Conservation (phyloP, 1,284 basidiomycete species). For the Schizopora paradoxa region DNA sequence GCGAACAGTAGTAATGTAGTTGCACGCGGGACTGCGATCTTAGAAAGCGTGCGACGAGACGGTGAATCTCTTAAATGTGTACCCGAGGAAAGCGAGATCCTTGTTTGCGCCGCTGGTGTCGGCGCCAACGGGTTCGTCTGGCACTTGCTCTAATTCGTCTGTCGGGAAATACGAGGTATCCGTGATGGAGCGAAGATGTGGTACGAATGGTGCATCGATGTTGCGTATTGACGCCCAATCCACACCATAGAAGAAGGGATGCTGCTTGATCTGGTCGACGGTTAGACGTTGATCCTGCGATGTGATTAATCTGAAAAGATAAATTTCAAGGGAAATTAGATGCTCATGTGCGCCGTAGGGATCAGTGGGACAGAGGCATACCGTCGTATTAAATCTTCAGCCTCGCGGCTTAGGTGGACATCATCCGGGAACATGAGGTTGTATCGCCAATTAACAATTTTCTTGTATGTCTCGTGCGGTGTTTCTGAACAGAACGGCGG, state of each 20-base stretch:
- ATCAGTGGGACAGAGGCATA: constrained; percentile 28
- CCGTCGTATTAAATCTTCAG: constrained; percentile 87
- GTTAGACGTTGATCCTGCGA: constrained; percentile 76
- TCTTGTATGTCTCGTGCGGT: constrained; percentile 97
- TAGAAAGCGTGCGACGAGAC: constrained; percentile 19
- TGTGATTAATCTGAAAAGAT: constrained; percentile 61
- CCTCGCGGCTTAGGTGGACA: constrained; percentile 88
- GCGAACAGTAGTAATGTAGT: no score
- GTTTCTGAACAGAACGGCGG: constrained; percentile 98
- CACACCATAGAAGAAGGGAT: constrained; percentile 50
- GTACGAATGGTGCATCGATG: constrained; percentile 64
- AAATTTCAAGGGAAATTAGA: background rate
- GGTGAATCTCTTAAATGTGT: constrained; percentile 30
- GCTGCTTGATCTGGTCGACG: constrained; percentile 47
- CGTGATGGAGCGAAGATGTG: constrained; percentile 53
- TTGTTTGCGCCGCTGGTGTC: constrained; percentile 36
- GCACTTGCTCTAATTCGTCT: constrained; percentile 56
- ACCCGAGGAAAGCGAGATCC: constrained; percentile 51
- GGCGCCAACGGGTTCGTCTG: constrained; percentile 34
- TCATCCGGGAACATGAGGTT: constrained; percentile 95
- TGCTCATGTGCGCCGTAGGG: no score
- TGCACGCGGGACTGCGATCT: no score
- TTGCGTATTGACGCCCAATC: constrained; percentile 58
- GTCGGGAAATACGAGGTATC: constrained; percentile 65
- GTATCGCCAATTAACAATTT: constrained; percentile 93